phyloP scores from a whole-genome alignment of 495 filamentous ascomycete species.

The Penicillium antarcticum region DNA sequence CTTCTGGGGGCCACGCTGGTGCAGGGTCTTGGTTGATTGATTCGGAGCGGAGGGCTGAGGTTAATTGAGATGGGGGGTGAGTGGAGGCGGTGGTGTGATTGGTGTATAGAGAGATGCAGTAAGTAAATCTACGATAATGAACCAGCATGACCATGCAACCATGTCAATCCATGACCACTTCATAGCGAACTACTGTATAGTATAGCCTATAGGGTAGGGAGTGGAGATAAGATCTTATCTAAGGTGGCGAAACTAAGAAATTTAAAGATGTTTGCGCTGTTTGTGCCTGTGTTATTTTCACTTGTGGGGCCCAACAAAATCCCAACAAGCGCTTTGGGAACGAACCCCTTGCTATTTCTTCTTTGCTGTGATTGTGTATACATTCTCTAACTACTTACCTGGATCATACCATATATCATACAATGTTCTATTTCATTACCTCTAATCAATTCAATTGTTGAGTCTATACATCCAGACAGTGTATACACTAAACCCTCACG shows the following conservation, averaged over 20 bases:
- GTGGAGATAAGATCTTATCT: conserved; percentile 6
- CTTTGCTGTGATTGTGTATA: not conserved
- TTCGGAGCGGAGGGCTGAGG: conserved; percentile 36
- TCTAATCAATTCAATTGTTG: too few relatives aligned
- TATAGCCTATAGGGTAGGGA: too few relatives aligned
- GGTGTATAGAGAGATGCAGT: not conserved
- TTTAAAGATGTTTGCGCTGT: conserved; percentile 1
- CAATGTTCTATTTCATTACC: too few relatives aligned
- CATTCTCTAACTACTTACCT: too few relatives aligned
- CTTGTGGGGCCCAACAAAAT: conserved; percentile 10
- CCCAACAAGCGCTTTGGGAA: conserved; percentile 4
- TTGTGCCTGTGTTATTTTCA: conserved; percentile 7
- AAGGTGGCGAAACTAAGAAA: conserved; percentile 4
- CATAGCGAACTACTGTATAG: too few relatives aligned
- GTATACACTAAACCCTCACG: not conserved
- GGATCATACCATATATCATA: too few relatives aligned
- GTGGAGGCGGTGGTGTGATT: not conserved
- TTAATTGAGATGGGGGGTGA: not conserved
- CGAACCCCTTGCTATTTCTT: not conserved
- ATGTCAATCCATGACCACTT: not conserved
- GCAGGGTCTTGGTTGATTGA: conserved; percentile 65
- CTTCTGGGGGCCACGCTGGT: conserved; percentile 51
- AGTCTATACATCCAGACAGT: too few relatives aligned
- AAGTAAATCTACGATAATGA: conserved; percentile 20
- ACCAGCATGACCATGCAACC: not conserved